Evolutionary conservation across 495 filamentous ascomycete genomes (phyloP).

Genomic region (Tuber magnatum): DNA sequence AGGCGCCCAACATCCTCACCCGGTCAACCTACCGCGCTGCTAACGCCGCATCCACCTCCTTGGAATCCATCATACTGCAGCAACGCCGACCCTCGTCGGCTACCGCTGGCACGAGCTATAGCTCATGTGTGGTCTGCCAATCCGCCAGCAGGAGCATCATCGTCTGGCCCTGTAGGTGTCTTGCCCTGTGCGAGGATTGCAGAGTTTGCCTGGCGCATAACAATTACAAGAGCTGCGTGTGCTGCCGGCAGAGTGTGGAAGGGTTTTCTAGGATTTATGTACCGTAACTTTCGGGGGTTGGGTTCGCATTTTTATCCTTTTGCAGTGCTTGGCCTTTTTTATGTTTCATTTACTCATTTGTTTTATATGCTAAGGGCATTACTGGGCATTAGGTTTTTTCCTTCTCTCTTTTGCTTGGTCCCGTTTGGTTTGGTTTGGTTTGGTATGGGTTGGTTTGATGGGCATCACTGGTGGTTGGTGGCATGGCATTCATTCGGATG

Average conservation of each 20-base stretch:
- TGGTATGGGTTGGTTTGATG: neutral
- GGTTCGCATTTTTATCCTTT: neutral
- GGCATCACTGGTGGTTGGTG: neutral
- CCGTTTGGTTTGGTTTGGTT: neutral
- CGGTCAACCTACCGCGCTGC: slow-evolving; percentile 57
- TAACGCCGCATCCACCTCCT: slow-evolving; percentile 40
- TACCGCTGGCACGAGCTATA: neutral
- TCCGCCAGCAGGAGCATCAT: slow-evolving; percentile 78
- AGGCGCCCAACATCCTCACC: slow-evolving; percentile 63
- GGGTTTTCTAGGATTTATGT: slow-evolving; percentile 89
- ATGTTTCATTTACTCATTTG: neutral
- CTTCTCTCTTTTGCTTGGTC: neutral
- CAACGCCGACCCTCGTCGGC: slow-evolving; percentile 13
- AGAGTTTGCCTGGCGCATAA: slow-evolving; percentile 89
- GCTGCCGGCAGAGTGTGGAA: slow-evolving; percentile 75
- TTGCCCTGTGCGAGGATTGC: slow-evolving; percentile 92
- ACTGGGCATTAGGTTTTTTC: neutral
- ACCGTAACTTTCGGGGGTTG: slow-evolving; percentile 44
- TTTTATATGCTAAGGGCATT: neutral
- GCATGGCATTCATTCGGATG: neutral
- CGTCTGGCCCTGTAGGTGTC: slow-evolving; percentile 92
- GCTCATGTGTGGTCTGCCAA: slow-evolving; percentile 80
- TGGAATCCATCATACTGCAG: slow-evolving; percentile 72
- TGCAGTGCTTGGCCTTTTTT: neutral
- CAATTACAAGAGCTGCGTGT: slow-evolving; percentile 92